phyloP scores from a whole-genome alignment of 208 protist species.

The Leishmania major region DNA sequence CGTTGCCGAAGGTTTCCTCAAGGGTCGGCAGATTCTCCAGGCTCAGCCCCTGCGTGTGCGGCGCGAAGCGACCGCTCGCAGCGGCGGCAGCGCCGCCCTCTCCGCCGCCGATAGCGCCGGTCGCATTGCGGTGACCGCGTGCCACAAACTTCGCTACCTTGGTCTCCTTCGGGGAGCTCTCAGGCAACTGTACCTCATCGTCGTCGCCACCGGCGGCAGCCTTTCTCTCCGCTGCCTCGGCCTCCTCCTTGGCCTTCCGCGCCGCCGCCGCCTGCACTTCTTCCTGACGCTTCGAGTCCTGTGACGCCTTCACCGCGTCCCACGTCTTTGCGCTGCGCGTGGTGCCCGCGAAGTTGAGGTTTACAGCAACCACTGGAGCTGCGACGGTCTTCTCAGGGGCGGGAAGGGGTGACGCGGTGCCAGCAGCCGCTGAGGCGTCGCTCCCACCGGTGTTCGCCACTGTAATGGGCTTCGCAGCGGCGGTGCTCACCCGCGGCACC shows the following conservation, averaged over 20 bases:
- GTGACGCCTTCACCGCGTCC: conserved; percentile 37
- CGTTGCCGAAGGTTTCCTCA: conserved; percentile 49
- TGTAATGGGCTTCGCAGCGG: conserved; percentile 1
- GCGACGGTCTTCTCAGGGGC: conserved; percentile 16
- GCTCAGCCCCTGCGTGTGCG: conserved; percentile 31
- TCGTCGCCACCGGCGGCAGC: conserved; percentile 4
- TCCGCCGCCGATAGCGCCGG: conserved; percentile 39
- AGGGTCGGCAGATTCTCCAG: conserved; percentile 64
- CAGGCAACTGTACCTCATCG: neutral
- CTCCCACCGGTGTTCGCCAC: neutral
- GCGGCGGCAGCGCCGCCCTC: conserved; percentile 9
- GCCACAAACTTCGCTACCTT: conserved; percentile 75
- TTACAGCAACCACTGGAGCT: conserved; percentile 18
- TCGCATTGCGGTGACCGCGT: conserved; percentile 64
- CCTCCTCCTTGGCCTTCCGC: conserved; percentile 27
- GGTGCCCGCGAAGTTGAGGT: conserved; percentile 20
- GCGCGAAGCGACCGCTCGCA: neutral
- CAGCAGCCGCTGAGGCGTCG: neutral
- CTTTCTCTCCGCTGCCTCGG: conserved; percentile 9
- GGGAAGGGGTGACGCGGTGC: neutral
- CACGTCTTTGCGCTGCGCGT: conserved; percentile 60
- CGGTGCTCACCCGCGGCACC: conserved; percentile 24
- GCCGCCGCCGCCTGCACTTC: conserved; percentile 14
- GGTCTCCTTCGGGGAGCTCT: conserved; percentile 23
- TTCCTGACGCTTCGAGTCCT: conserved; percentile 24